Base-by-base conservation (phyloP, 2,329 filamentous ascomycete genomes). In the Fusarium beomiforme region DNA sequence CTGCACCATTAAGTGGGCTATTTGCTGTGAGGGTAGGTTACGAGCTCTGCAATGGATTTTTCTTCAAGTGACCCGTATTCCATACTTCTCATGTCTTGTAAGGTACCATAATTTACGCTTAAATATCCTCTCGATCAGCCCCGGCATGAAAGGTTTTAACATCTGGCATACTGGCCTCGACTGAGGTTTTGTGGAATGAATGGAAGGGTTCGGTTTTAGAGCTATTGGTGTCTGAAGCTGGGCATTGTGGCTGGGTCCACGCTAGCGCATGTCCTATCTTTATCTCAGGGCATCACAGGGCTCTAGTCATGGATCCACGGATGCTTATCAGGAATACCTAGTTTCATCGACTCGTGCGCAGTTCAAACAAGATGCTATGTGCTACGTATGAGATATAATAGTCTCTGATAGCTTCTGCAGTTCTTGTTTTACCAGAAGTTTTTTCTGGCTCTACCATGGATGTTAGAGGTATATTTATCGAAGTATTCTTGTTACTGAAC, bases 211-310 rank as follows among this genome's bases (percentile, higher is more conserved):
- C 42, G 23, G 21, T 29, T 39, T 51, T 57, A 50, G 50, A 50
- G 26, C 56, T 55, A 67, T 53, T 39, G 34, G 44, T 67, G 61
- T 37, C 24, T 33, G 41, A 66, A 43, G 29, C 37, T 53, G 51
- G 64, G 51, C 65, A 58, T 66, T 66, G 69, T 70, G 69, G 69
- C 69, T 71, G 69, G 64, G 69, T 70, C 61, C 43, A 56, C 69
- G 69, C 69, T 71, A 71, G 46, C 43, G 46, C 33, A 41, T 44
- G 46, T 64, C 53, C 69, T 71, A 70, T 71, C 69, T 71, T 71
- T 72, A 71, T 72, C 69, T 72, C 60, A 70, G 56, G 53, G 39
- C 47, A 65, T 33, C 41, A 57, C 46, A 33, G 33, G 33, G 31
- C 41, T 46, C 33, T 41, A 36, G 34, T 37, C n/a, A 63, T 56